Evolutionary conservation across 2,329 filamentous ascomycete genomes (phyloP), one percentile per base, ranked within the genome.

Genomic region (Fusarium pseudoanthophilum): DNA sequence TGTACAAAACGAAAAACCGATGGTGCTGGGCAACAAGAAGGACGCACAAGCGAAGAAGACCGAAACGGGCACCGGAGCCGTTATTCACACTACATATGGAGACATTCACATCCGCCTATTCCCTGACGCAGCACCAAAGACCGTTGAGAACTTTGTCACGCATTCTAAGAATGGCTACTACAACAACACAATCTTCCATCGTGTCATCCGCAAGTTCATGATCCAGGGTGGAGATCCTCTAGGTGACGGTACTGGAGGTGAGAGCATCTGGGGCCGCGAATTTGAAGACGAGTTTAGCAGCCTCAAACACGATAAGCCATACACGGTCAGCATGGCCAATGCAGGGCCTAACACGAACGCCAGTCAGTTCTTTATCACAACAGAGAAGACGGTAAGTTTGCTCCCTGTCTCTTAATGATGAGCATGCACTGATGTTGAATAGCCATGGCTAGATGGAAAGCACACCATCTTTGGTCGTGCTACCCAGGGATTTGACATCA

Each of bases 191-290:
- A 95, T 98, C 76, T 99, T 99, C 87, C 96, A 99, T 83, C 92
- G 96, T 39, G 93, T 99, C 11, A 99, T 99, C 77, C 91, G 93
- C 69, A 98, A 98, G 79, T 99, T 99, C 84, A 99, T 99, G 97
- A 97, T 99, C 46, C 96, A 99, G 82, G 95, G 95, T 57, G 96
- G 96, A 49, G 97, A 99, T 79, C 96, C 97, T 0, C 92, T 95
- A 0, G 95, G 95, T 4, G 97, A 95, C 2, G 96, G 97, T 4
- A 90, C 94, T 52, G 96, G 96, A 24, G 97, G 97, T 2, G 87
- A 92, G 70, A 97, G 93, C 79, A 91, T 97, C 73, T 99, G 96
- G 96, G 94, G 93, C 59, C 95, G 95, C 82, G 93, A 95, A 69
- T 99, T 99, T 80, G 93, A 92, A 78, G 96, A 99, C 79, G 96